Evolutionary conservation across 78 protist species (phyloP).

Genomic region (Protostelium mycophagum): DNA sequence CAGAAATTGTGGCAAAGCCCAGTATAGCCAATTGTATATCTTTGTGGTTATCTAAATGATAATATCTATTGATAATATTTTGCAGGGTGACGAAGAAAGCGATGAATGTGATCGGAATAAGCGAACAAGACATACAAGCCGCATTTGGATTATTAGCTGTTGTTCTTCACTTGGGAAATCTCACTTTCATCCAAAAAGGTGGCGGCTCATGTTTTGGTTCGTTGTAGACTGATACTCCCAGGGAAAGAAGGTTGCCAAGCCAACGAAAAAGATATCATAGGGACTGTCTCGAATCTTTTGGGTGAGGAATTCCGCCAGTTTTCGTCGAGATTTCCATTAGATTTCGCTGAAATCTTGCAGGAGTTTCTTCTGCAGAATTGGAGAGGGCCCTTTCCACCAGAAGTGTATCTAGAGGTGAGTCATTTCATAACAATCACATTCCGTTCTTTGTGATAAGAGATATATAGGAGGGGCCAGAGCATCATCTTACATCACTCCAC

Average conservation of each 20-base stretch:
- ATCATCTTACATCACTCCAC: neutral
- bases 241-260: neutral
- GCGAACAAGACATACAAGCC: conserved; percentile 14
- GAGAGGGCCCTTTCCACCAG: neutral
- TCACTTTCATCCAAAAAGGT: conserved; percentile 3
- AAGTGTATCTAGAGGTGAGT: conserved; percentile 7
- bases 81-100: conserved; percentile 51
- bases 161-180: conserved; percentile 58
- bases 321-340: too few relatives aligned
- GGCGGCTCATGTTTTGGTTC: neutral
- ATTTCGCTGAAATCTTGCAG: too few relatives aligned
- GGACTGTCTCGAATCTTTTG: conserved; percentile 37
- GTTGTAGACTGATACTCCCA: neutral
- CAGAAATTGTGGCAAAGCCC: too few relatives aligned
- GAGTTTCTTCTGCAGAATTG: conserved; percentile 7
- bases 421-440: too few relatives aligned
- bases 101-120: conserved; percentile 53
- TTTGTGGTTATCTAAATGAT: too few relatives aligned
- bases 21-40: too few relatives aligned
- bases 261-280: conserved; percentile 3
- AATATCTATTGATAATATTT: too few relatives aligned
- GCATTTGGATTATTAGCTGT: conserved; percentile 44
- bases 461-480: neutral
- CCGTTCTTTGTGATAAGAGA: too few relatives aligned
- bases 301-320: conserved; percentile 30